Evolutionary conservation across 2,329 filamentous ascomycete species (phyloP).

Genomic region (Geosmithia putterillii): DNA sequence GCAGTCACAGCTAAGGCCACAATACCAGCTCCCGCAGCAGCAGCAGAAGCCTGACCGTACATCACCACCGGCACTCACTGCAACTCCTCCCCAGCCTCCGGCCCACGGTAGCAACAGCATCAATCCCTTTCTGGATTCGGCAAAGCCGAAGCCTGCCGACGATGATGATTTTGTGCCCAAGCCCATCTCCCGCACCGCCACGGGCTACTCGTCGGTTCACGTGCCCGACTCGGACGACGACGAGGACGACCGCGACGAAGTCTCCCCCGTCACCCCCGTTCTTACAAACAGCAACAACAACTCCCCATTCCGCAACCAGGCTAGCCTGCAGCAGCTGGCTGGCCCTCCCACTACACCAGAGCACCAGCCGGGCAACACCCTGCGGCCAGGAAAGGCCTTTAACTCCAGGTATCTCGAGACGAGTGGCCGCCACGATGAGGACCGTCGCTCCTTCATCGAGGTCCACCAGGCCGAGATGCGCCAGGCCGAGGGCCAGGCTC

Average conservation of each 20-base stretch:
- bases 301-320: not conserved
- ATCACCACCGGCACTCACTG: not conserved
- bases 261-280: not conserved
- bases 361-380: conserved; percentile 5
- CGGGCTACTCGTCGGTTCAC: conserved; percentile 32
- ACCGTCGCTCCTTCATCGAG: conserved; percentile 45
- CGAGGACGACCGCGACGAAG: not conserved
- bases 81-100: conserved; percentile 3
- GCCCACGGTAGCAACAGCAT: conserved; percentile 6
- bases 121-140: not conserved
- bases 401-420: conserved; percentile 30
- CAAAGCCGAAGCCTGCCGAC: conserved; percentile 5
- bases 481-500: conserved; percentile 44
- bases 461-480: conserved; percentile 48
- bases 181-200: conserved; percentile 44
- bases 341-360: not conserved
- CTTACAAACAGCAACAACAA: not conserved
- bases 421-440: conserved; percentile 32
- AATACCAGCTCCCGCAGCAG: conserved; percentile 7
- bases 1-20: too few relatives aligned
- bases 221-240: conserved; percentile 8
- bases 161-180: conserved; percentile 37
- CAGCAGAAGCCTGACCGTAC: not conserved
- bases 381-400: conserved; percentile 17
- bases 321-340: not conserved